A percentile compares a stretch with the other conserved stretches of the same genome.
Evolutionary conservation across 371 early-diverging fungal genomes (phyloP).

Genomic region (Sporodiniella umbellata): DNA sequence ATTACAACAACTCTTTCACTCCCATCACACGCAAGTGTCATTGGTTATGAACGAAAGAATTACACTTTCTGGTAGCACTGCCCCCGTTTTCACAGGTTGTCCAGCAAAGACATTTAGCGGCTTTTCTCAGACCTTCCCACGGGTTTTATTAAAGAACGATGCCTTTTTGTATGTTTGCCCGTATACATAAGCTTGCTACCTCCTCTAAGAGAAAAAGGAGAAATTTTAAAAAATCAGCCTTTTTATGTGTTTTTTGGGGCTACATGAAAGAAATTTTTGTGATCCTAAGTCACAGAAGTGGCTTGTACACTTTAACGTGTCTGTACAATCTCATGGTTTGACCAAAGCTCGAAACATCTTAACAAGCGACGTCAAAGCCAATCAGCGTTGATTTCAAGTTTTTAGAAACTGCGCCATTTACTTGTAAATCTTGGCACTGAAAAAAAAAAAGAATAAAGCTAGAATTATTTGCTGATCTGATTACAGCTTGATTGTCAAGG

Average conservation of each 20-base stretch:
- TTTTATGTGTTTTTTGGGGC: conserved; percentile 10
- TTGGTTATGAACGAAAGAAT: conserved; percentile 14
- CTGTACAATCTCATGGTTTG: no score
- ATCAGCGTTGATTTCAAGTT: no score
- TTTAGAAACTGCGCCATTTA: no score
- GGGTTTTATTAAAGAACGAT: conserved; percentile 35
- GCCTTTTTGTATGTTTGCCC: conserved; percentile 50
- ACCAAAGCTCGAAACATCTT: no score
- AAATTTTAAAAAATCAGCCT: conserved; percentile 5
- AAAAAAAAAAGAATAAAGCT: no score
- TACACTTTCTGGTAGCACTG: conserved; percentile 41
- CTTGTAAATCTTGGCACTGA: no score
- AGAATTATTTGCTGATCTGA: no score
- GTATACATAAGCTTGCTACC: conserved; percentile 50
- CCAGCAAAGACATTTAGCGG: conserved; percentile 45
- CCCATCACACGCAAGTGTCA: conserved; percentile 4
- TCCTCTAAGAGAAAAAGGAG: conserved; percentile 17
- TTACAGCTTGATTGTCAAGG: no score
- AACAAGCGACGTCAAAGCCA: no score
- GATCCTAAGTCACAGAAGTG: neutral
- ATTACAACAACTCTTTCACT: conserved; percentile 22
- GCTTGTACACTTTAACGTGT: no score
- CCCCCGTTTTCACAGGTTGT: conserved; percentile 40
- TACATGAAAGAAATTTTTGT: conserved; percentile 1
- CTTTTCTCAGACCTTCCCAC: conserved; percentile 57